Evolutionary conservation across 805 yeast species (phyloP), one percentile per base, ranked within the genome.

Genomic region (Candida insectalens): DNA sequence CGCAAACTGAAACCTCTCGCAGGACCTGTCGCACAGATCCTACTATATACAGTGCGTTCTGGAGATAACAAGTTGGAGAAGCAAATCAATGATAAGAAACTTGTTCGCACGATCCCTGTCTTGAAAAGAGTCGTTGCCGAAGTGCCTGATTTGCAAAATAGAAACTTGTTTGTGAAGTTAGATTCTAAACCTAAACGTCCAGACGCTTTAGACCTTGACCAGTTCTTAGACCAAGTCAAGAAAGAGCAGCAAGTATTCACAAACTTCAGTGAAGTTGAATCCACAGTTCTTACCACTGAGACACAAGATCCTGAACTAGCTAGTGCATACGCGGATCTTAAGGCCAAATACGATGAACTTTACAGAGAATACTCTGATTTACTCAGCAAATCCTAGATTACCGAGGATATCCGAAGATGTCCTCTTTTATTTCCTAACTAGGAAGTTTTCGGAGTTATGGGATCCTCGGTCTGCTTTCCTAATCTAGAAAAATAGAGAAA

Each of bases 41-140:
- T 46, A 23, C 25, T 52, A 2, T 45, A 46, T 36, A 39, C 40
- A 8, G 33, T 43, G 10, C 34, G 34, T 10, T n/a, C 39, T 3
- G 41, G 46, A 20, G 44, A 44, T 14, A 13, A 34, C 19, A 30
- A 34, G 8, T 30, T 42, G n/a, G 39, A 38, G 13, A 46, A 42
- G 3, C 34, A 33, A 10, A 40, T 41, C 26, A 49, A 39, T 59
- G 66, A 49, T 32, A 55, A 53, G 37, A 46, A 35, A 4, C 25
- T 49, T 3, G 46, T 47, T 15, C 54, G 74, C 39, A 49, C 69
- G 17, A 63, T 81, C n/a, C 88, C 88, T 1, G 64, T 62, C 6
- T 64, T 82, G 40, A 82, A 79, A 52, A 68, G 89, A 52, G 72
- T 67, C 2, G 49, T 80, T 29, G 65, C 60, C 3, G 67, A 66